Conservation (phyloP, 768 basidiomycete genomes). For the Mycena vulgaris region DNA sequence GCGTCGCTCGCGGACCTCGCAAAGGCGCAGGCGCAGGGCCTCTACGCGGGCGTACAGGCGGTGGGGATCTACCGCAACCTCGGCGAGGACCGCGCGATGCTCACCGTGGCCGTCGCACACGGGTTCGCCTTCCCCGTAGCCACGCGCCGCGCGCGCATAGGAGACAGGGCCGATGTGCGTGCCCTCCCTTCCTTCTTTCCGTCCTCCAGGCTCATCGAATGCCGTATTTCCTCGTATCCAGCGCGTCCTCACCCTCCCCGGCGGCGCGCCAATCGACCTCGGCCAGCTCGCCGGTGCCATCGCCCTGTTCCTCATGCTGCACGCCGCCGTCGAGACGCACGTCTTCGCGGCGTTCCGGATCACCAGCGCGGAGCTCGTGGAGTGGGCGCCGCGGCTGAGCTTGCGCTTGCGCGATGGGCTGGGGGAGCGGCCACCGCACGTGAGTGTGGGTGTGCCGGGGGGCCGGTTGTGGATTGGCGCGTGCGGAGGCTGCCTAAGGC, state of each 20-base stretch:
- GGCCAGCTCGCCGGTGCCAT: not conserved
- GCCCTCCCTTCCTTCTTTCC: no score
- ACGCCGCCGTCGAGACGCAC: not conserved
- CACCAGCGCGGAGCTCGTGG: no score
- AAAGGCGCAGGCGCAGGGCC: not conserved
- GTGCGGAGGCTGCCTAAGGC: no score
- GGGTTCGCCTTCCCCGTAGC: not conserved
- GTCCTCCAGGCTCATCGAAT: no score
- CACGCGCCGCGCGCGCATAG: not conserved
- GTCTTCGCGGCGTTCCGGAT: not conserved
- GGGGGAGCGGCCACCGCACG: no score
- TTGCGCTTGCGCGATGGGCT: no score
- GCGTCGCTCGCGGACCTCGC: not conserved
- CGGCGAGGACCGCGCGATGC: not conserved
- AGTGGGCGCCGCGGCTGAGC: no score
- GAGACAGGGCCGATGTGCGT: not conserved
- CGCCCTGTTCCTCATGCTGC: not conserved
- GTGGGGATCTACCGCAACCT: not conserved
- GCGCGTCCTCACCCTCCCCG: no score
- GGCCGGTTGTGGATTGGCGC: no score
- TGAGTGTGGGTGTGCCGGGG: no score
- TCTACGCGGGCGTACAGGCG: not conserved
- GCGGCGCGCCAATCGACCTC: not conserved
- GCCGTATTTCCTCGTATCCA: no score
- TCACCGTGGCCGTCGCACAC: not conserved